Evolutionary conservation across 1,139 yeast species (phyloP).

Genomic region (Lodderomyces margitis): DNA sequence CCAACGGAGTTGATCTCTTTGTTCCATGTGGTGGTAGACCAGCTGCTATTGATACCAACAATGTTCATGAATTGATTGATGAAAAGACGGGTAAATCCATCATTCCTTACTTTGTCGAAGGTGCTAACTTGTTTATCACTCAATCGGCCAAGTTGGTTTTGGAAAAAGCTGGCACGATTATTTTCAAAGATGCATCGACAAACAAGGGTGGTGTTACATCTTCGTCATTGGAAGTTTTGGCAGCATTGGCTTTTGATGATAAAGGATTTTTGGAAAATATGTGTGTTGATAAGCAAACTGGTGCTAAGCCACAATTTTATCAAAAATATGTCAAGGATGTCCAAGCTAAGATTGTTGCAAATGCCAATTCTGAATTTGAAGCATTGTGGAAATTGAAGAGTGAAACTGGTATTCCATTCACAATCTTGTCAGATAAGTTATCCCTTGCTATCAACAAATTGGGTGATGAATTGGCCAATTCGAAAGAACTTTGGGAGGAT

Average conservation of each 20-base stretch:
- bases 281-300: slow-evolving; percentile 62
- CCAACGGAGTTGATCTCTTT: slow-evolving; percentile 67
- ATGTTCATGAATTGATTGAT: slow-evolving; percentile 71
- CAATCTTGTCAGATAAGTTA: slow-evolving; percentile 79
- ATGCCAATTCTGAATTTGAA: slow-evolving; percentile 84
- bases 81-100: slow-evolving; percentile 70
- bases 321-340: slow-evolving; percentile 79
- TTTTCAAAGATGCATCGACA: slow-evolving; percentile 95
- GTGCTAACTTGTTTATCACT: slow-evolving; percentile 93
- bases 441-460: slow-evolving; percentile 85
- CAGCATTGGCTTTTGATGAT: slow-evolving; percentile 90
- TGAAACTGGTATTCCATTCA: slow-evolving; percentile 65
- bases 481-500: slow-evolving; percentile 82
- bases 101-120: slow-evolving; percentile 91
- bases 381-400: slow-evolving; percentile 80
- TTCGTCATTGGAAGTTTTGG: slow-evolving; percentile 91
- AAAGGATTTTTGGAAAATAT: slow-evolving; percentile 69
- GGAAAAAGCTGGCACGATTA: slow-evolving; percentile 81
- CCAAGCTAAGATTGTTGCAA: slow-evolving; percentile 68
- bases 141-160: slow-evolving; percentile 87
- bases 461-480: slow-evolving; percentile 82
- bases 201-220: slow-evolving; percentile 99
- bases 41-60: slow-evolving; percentile 87
- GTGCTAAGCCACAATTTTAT: slow-evolving; percentile 69
- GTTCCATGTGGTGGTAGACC: slow-evolving; percentile 99